Conservation (phyloP, 2,329 filamentous ascomycete genomes). For the Cladosporium sp. region DNA sequence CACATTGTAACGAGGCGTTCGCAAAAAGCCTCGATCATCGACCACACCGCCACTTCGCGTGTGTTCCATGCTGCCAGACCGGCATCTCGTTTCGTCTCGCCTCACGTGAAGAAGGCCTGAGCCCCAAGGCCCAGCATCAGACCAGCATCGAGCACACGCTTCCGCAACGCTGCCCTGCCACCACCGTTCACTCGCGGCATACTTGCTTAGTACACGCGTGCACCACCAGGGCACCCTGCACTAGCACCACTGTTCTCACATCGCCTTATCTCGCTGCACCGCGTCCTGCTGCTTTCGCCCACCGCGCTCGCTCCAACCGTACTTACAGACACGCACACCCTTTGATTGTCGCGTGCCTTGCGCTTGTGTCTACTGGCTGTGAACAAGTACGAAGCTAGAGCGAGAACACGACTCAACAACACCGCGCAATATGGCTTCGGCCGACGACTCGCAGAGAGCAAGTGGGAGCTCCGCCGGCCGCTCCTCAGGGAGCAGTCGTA, state of each 20-base stretch:
- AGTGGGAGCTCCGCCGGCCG: slow-evolving; percentile 25
- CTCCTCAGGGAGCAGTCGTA: slow-evolving; percentile 21
- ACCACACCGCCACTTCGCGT: not conserved
- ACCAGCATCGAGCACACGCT: not conserved
- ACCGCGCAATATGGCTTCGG: slow-evolving; percentile 12
- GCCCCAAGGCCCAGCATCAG: not conserved
- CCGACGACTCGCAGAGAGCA: slow-evolving; percentile 21
- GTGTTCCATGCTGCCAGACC: too few relatives aligned
- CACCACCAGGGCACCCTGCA: not conserved
- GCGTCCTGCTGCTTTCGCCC: not conserved
- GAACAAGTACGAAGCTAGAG: not conserved
- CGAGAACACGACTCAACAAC: not conserved
- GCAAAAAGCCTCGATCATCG: not conserved
- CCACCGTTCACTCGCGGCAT: not conserved
- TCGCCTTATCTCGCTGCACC: not conserved
- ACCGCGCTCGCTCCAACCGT: not conserved
- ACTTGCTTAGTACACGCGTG: not conserved
- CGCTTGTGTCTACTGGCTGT: not conserved
- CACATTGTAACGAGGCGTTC: not conserved
- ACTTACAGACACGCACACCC: not conserved
- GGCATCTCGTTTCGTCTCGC: not conserved
- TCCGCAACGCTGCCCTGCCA: not conserved
- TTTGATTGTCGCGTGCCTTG: not conserved
- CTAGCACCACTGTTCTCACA: not conserved
- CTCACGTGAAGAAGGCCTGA: not conserved